phyloP scores from a whole-genome alignment of 2,329 filamentous ascomycete genomes.

The Pseudogymnoascus sp. region DNA sequence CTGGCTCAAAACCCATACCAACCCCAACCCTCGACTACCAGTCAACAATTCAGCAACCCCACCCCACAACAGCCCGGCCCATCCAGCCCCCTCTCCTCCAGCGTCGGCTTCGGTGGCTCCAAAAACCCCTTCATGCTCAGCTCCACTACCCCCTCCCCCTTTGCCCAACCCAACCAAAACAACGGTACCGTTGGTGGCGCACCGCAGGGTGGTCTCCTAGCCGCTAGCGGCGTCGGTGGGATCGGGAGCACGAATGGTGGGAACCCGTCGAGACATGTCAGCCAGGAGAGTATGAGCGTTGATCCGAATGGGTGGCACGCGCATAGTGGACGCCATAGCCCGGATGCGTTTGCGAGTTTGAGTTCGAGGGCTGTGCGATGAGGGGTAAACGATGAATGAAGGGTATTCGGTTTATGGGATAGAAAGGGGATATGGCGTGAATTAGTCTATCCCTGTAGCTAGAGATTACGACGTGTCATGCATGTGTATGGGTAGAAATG shows the following conservation, averaged over 20 bases:
- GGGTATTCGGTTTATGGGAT: neutral
- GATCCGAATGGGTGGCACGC: slow-evolving; percentile 46
- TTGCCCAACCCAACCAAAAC: neutral
- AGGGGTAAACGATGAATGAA: neutral
- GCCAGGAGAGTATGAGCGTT: slow-evolving; percentile 60
- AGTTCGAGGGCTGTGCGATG: slow-evolving; percentile 24
- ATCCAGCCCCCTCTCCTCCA: slow-evolving; percentile 19
- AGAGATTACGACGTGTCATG: neutral
- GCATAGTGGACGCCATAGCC: slow-evolving; percentile 66
- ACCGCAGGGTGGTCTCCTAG: neutral
- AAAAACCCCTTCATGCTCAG: slow-evolving; percentile 28
- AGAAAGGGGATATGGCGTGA: neutral
- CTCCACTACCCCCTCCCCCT: neutral
- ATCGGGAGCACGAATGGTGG: slow-evolving; percentile 13
- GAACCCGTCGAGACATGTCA: slow-evolving; percentile 40
- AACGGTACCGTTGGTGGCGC: neutral
- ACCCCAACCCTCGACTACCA: neutral
- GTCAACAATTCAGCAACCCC: neutral
- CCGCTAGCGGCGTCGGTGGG: neutral
- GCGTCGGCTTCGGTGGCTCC: slow-evolving; percentile 15
- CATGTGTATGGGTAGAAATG: neutral
- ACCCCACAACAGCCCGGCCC: slow-evolving; percentile 18
- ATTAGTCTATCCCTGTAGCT: neutral
- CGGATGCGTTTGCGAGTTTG: slow-evolving; percentile 71
- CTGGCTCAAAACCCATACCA: slow-evolving; percentile 26